A percentile compares a stretch with the other conserved stretches of the same genome.
Conservation (phyloP, 2,329 filamentous ascomycete species). For the Trichoderma breve region DNA sequence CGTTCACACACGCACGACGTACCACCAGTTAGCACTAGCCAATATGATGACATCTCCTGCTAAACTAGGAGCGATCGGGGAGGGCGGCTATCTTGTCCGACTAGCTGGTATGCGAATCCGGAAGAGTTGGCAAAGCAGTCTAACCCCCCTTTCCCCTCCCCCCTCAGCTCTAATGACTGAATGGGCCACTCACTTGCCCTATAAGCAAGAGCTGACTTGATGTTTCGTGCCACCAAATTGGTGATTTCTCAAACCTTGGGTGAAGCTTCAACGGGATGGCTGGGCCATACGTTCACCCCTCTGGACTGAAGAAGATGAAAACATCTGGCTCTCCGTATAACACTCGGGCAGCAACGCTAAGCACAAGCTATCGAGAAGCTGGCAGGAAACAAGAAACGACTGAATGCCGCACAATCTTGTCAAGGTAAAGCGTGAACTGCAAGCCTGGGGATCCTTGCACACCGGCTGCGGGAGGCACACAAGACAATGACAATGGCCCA, state of each 20-base stretch:
- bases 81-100: slow-evolving; percentile 16
- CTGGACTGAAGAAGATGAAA: not conserved
- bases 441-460: not conserved
- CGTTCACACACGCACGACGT: not conserved
- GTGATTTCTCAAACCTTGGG: not conserved
- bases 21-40: not conserved
- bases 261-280: not conserved
- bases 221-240: not conserved
- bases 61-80: not conserved
- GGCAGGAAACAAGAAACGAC: not conserved
- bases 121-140: not conserved
- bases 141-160: not conserved
- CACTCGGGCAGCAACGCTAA: not conserved
- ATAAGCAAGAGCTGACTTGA: not conserved
- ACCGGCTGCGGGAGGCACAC: not conserved
- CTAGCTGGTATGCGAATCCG: not conserved
- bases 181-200: not conserved
- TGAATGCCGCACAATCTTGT: not conserved
- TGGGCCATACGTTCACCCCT: not conserved
- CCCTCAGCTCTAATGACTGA: not conserved
- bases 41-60: slow-evolving; percentile 1
- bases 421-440: not conserved
- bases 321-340: not conserved
- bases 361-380: not conserved
- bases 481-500: not conserved